Base-by-base conservation (phyloP, 805 yeast genomes). In the Candida nonsorbophila region DNA sequence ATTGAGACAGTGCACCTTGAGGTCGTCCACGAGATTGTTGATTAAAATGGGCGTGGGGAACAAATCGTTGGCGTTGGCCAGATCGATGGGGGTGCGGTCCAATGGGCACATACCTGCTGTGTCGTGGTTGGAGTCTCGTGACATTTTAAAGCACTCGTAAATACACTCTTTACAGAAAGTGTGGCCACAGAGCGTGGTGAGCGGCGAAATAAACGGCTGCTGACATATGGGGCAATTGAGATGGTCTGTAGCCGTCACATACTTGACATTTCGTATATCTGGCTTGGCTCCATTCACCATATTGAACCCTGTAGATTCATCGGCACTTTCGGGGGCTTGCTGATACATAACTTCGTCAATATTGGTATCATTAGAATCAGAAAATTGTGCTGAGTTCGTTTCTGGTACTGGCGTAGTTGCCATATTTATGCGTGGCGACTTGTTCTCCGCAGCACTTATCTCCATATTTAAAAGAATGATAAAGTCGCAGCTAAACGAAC, bases 121-220 rank as follows among this genome's bases (percentile, higher is more conserved):
- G n/a, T 34, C 37, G 26, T 48, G 40, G 2, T 56, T 56, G 6
- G 38, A 30, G 9, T 39, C 33, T 11, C 33, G 24, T 48, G 67
- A 25, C 64, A 42, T 30, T 50, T 54, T 62, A 15, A 72, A 47
- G 25, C 72, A 62, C 38, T 69, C 75, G 29, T 47, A 41, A 4
- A 79, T 55, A 43, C 86, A 79, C 7, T 53, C 58, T 32, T 61
- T 59, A 49, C 87, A 79, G 41, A 79, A 79, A 0, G 82, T 75
- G 45, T 79, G 86, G 1, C 83, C 82, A 53, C 87, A 79, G 2
- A 62, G 49, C 1, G 86, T 80, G 5, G 79, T 71, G 37, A 68
- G 58, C 1, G 87, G 86, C 20, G 63, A 62, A 6, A 75, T 62
- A 37, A 79, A 72, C 4, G 83, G 82, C 22, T 69, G 68, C 36